phyloP scores from a whole-genome alignment of 2,329 filamentous ascomycete genomes.

The Xylaria sp. region DNA sequence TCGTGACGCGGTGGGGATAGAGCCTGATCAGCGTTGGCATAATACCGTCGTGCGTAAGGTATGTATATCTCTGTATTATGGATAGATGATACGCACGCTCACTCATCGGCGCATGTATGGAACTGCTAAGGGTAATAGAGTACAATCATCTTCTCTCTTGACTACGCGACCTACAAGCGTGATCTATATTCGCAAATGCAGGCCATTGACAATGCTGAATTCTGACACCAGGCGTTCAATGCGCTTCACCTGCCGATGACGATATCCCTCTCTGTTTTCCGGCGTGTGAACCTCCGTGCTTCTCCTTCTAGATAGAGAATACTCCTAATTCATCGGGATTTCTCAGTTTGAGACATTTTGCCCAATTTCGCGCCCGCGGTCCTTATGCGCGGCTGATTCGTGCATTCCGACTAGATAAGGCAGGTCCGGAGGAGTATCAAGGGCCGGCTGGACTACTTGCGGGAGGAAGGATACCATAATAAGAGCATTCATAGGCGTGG shows the following conservation, averaged over 20 bases:
- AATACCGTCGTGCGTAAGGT: constrained; percentile 55
- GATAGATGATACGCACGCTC: too few species aligned
- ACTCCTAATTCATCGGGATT: constrained; percentile 48
- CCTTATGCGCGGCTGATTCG: too few species aligned
- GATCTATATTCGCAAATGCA: background rate
- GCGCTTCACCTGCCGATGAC: constrained; percentile 48
- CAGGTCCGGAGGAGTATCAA: too few species aligned
- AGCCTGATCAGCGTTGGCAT: constrained; percentile 68
- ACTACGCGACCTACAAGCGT: background rate
- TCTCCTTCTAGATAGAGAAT: constrained; percentile 51
- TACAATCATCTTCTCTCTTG: background rate
- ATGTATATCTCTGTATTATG: constrained; percentile 23
- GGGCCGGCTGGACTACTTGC: too few species aligned
- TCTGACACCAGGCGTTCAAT: constrained; percentile 53
- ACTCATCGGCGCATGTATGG: background rate
- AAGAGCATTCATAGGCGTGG: too few species aligned
- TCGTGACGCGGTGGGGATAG: constrained; percentile 63
- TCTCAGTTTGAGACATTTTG: constrained; percentile 50
- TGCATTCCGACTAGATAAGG: too few species aligned
- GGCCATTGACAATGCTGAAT: constrained; percentile 61
- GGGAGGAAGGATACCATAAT: too few species aligned
- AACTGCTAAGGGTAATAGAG: background rate
- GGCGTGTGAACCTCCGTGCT: constrained; percentile 52
- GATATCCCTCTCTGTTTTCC: constrained; percentile 42
- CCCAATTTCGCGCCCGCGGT: constrained; percentile 31